phyloP scores from a whole-genome alignment of 768 basidiomycete species.

The Psilocybe cubensis region DNA sequence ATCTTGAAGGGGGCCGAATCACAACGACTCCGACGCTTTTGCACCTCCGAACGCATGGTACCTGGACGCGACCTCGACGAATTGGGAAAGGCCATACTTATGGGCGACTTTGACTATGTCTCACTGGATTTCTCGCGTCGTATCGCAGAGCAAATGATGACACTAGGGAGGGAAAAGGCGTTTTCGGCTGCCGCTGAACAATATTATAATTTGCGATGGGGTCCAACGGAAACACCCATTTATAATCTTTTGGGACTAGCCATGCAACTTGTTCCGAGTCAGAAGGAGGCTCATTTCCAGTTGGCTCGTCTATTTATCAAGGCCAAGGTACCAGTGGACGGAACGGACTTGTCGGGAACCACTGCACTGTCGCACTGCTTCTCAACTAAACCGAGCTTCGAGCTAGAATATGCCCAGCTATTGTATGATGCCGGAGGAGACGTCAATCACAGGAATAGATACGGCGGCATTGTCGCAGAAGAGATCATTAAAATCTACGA shows the following conservation, averaged over 20 bases:
- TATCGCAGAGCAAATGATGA: slow-evolving; percentile 11
- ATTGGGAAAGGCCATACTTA: slow-evolving; percentile 29
- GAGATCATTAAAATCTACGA: slow-evolving; percentile 38
- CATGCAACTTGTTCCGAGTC: slow-evolving; percentile 26
- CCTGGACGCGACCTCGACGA: slow-evolving; percentile 39
- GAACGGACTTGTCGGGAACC: slow-evolving; percentile 42
- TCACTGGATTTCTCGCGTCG: slow-evolving; percentile 28
- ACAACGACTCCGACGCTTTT: slow-evolving; percentile 38
- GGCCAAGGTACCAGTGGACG: slow-evolving; percentile 40
- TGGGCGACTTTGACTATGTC: slow-evolving; percentile 28
- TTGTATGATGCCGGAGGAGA: slow-evolving; percentile 45
- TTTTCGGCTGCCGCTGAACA: slow-evolving; percentile 28
- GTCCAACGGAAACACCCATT: slow-evolving; percentile 41
- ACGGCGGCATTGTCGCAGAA: slow-evolving; percentile 41
- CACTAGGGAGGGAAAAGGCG: slow-evolving; percentile 9
- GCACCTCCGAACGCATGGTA: slow-evolving; percentile 35
- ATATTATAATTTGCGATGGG: slow-evolving; percentile 38
- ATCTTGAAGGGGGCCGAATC: slow-evolving; percentile 40
- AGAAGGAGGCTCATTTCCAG: slow-evolving; percentile 25
- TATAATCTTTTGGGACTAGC: slow-evolving; percentile 40
- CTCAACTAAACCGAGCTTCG: slow-evolving; percentile 43
- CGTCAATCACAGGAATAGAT: slow-evolving; percentile 43
- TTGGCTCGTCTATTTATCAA: slow-evolving; percentile 38
- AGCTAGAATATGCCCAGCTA: slow-evolving; percentile 44
- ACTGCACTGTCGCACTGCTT: slow-evolving; percentile 43